Evolutionary conservation across 2,329 filamentous ascomycete genomes (phyloP).

Genomic region (Phyllachora maydis): DNA sequence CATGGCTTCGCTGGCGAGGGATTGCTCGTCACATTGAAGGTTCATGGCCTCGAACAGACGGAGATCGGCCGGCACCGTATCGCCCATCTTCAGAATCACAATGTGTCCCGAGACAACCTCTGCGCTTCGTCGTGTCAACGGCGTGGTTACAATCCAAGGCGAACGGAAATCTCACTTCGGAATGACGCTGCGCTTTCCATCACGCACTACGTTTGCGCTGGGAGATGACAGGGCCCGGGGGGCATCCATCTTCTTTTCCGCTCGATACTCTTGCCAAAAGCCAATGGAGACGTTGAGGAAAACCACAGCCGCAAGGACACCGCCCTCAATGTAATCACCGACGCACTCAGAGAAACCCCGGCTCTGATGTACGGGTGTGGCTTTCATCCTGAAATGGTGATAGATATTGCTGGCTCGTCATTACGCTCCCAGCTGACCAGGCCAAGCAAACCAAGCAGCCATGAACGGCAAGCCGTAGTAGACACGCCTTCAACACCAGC

Average conservation of each 20-base stretch:
- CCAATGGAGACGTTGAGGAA: conserved; percentile 49
- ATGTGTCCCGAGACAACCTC: conserved; percentile 56
- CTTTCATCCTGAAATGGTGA: too few relatives aligned
- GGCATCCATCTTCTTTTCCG: conserved; percentile 47
- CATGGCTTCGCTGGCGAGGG: conserved; percentile 57
- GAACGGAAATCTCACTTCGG: conserved; percentile 28
- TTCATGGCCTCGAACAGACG: conserved; percentile 57
- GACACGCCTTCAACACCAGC: too few relatives aligned
- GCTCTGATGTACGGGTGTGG: too few relatives aligned
- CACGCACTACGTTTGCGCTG: conserved; percentile 38
- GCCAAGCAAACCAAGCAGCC: too few relatives aligned
- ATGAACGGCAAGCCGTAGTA: too few relatives aligned
- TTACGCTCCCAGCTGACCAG: too few relatives aligned
- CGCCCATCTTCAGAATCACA: conserved; percentile 45
- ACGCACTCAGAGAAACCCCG: too few relatives aligned
- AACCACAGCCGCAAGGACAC: conserved; percentile 13
- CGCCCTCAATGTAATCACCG: conserved; percentile 18
- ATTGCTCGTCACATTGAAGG: conserved; percentile 57
- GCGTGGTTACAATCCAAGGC: too few relatives aligned
- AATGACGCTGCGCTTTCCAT: conserved; percentile 34
- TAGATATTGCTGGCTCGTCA: too few relatives aligned
- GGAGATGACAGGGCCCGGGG: conserved; percentile 39
- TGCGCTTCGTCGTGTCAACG: conserved; percentile 15
- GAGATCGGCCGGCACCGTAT: conserved; percentile 55
- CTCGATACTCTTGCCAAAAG: conserved; percentile 42